Evolutionary conservation across 345 rosid genomes (phyloP), one percentile per base, ranked within the genome.

Genomic region (Moringa oleifera): DNA sequence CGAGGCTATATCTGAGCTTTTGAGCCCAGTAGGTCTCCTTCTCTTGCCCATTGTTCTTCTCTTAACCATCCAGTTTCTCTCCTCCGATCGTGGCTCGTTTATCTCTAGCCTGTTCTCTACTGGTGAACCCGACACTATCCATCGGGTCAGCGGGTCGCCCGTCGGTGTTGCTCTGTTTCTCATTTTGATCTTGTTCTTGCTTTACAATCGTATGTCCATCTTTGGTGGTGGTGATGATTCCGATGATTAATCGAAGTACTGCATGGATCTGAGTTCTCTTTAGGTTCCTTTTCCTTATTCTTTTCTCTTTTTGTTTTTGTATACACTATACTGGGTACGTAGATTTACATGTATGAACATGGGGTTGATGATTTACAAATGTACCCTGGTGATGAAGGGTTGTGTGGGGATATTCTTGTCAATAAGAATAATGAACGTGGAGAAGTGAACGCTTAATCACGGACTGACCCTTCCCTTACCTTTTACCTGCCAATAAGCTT

Each of bases 11-110:
- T 60, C 97, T 0, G 97, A 93, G 76, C 83, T 86, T 4, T 64
- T 93, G 0, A 87, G 85, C 58, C 98, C 98, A 0, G 64, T 92
- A 0, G 95, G 96, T 17, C 96, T 92, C 58, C 83, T 89, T 2
- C 83, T 92, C 20, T 58, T 89, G 9, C 95, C 97, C 20, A 76
- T 92, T 31, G 12, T 79, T 33, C 89, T 92, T 17, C 91, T 92
- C 51, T 76, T 89, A 59, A 64, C 81, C 6, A 92, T 92, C 41
- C 98, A 83, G 80, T 92, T 92, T 52, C 88, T 89, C 64, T 87
- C 96, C 20, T 89, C 98, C 10, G 91, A 84, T 21, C 87, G 84
- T 12, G 91, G 85, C 71, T 80, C 95, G 0, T 80, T 83, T 21
- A 73, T 89, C 20, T 72, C 85, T 41, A 13, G 80, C 23, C 58